Conservation (phyloP, 2,329 filamentous ascomycete genomes). For the Simplicillium sp. region DNA sequence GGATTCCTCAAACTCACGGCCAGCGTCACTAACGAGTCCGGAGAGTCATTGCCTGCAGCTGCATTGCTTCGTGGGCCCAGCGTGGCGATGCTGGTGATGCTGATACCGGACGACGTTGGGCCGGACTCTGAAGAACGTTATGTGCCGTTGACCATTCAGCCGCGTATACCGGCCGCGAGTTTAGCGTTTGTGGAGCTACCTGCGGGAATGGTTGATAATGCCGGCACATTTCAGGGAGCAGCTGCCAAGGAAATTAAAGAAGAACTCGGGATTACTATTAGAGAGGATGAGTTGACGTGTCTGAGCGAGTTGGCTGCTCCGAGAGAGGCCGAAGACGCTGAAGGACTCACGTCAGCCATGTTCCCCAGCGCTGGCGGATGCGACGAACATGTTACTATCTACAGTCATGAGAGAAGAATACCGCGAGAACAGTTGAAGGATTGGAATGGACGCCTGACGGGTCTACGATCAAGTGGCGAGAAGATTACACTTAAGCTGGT, state of each 20-base stretch:
- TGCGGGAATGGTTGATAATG: slow-evolving; percentile 47
- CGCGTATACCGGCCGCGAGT: slow-evolving; percentile 45
- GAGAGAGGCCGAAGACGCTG: slow-evolving; percentile 15
- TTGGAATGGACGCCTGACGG: slow-evolving; percentile 49
- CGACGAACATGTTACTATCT: slow-evolving; percentile 52
- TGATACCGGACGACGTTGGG: slow-evolving; percentile 39
- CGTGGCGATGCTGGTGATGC: slow-evolving; percentile 50
- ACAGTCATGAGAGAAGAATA: slow-evolving; percentile 44
- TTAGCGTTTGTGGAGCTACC: slow-evolving; percentile 47
- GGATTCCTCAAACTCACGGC: slow-evolving; percentile 50
- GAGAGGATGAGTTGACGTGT: slow-evolving; percentile 34
- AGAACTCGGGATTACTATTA: slow-evolving; percentile 46
- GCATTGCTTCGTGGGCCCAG: slow-evolving; percentile 51
- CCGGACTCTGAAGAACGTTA: slow-evolving; percentile 35
- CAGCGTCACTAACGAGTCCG: slow-evolving; percentile 33
- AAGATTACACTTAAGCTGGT: slow-evolving; percentile 54
- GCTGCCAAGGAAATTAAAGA: slow-evolving; percentile 53
- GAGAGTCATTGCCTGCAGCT: slow-evolving; percentile 41
- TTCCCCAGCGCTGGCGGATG: slow-evolving; percentile 50
- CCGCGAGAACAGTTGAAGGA: slow-evolving; percentile 37
- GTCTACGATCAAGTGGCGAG: slow-evolving; percentile 47
- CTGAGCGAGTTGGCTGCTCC: slow-evolving; percentile 40
- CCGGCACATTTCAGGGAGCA: slow-evolving; percentile 43
- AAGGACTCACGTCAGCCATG: slow-evolving; percentile 36
- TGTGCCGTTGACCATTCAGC: slow-evolving; percentile 50